These are phyloP conservation scores for Floccularia luteovirens DNA, from an alignment of 768 basidiomycete species.

Conservation along the genomic window DNA sequence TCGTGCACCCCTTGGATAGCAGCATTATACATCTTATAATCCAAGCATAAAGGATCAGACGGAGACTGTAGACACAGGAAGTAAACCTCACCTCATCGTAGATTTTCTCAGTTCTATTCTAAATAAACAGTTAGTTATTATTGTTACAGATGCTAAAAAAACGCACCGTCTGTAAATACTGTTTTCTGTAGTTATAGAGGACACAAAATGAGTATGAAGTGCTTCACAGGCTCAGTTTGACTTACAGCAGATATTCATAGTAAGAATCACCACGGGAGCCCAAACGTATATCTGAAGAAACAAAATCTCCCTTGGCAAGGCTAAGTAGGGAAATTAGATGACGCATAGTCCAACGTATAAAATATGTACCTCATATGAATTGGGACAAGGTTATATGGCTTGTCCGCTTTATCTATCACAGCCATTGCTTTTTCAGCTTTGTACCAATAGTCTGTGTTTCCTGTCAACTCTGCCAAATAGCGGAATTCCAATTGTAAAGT, in stretches of 20 bases:
- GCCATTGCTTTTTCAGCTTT: slow-evolving; percentile 61
- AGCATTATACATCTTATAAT: slow-evolving; percentile 58
- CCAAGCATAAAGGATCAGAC: neutral
- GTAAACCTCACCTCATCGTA: slow-evolving; percentile 45
- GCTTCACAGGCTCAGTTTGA: slow-evolving; percentile 3
- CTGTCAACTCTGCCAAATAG: slow-evolving; percentile 59
- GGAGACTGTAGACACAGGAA: no score
- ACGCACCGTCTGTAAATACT: slow-evolving; percentile 58
- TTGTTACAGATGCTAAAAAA: neutral
- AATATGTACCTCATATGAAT: slow-evolving; percentile 58
- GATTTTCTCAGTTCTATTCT: slow-evolving; percentile 51
- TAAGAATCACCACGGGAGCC: slow-evolving; percentile 78
- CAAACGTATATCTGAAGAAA: slow-evolving; percentile 56
- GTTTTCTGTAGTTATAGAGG: slow-evolving; percentile 26
- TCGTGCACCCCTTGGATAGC: slow-evolving; percentile 64
- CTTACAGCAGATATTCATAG: slow-evolving; percentile 68
- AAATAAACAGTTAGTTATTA: neutral
- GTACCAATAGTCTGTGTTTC: slow-evolving; percentile 58
- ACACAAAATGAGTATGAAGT: neutral
- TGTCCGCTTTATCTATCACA: slow-evolving; percentile 41
- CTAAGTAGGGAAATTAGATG: slow-evolving; percentile 7
- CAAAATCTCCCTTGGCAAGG: slow-evolving; percentile 12
- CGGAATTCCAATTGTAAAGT: slow-evolving; percentile 73
- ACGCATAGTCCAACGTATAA: neutral
- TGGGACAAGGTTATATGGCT: slow-evolving; percentile 54